Evolutionary conservation across 176 grass and related monocot species (phyloP), one percentile per base, ranked within the genome.

Genomic region (Musa itinerans): DNA sequence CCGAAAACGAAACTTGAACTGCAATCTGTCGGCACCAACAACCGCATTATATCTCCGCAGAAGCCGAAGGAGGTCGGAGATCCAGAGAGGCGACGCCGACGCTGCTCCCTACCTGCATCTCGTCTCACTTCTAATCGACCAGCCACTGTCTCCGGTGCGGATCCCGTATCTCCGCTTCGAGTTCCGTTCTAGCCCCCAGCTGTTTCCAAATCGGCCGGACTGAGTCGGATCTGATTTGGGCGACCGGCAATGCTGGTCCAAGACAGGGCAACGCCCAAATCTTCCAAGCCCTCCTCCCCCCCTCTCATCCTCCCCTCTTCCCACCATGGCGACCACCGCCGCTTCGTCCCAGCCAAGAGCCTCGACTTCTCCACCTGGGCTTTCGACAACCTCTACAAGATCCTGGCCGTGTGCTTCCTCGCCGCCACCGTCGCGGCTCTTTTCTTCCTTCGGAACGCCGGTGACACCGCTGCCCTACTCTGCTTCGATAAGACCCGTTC

Each of bases 351-450:
- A 79, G 86, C 20, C 63, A 96, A 96, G 89, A 92, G 74, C 63
- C 87, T 96, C 51, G 93, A 92, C 74, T 92, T 96, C 85, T 72
- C 85, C 54, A 59, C 63, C 21, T 96, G 93, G 93, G 87, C 80
- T 10, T 81, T 89, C 7, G 87, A 96, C 34, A 79, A 92, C 79
- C 84, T 85, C 50, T 92, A 86, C 85, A 88, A 85, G 83, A 88
- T 96, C 2, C 76, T 96, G 0, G 87, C 85, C 2, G 52, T 92
- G 14, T 72, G 90, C 78, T 76, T 90, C 83, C 86, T 75, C 22
- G 24, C 83, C 3, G 87, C 83, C 59, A 85, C 89, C 27, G 89
- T 83, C 21, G 87, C 90, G 11, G 93, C 90, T 63, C 76, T 96
- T 77, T 92, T 90, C 90, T 89, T 90, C 78, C 93, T 96, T 74